phyloP scores from a whole-genome alignment of 208 protist genomes.

The Herpetomonas tarakana region DNA sequence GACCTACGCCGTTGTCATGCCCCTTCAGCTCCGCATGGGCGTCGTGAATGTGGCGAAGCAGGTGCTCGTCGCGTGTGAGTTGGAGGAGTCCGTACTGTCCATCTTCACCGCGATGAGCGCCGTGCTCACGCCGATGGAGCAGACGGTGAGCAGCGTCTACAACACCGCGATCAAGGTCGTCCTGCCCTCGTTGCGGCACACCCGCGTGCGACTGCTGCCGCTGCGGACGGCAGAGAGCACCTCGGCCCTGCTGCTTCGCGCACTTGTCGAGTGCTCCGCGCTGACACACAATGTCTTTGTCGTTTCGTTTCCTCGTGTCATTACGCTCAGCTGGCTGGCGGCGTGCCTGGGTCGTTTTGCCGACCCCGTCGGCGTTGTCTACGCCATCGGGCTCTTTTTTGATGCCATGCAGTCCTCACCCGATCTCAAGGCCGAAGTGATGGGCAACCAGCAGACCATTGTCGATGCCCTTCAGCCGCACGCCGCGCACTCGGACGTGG shows the following conservation, averaged over 20 bases:
- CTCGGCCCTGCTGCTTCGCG: constrained; percentile 44
- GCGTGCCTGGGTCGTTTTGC: constrained; percentile 62
- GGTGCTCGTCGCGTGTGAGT: constrained; percentile 65
- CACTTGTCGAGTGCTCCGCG: constrained; percentile 48
- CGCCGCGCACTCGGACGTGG: constrained; percentile 60
- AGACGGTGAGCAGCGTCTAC: constrained; percentile 14
- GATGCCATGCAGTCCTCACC: constrained; percentile 51
- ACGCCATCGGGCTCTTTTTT: constrained; percentile 70
- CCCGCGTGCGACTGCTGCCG: constrained; percentile 23
- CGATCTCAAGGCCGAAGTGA: constrained; percentile 43
- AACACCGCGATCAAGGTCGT: constrained; percentile 24
- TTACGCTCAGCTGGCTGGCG: constrained; percentile 71
- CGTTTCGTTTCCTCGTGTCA: constrained; percentile 33
- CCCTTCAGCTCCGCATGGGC: constrained; percentile 32
- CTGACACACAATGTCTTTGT: constrained; percentile 31
- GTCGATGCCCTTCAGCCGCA: constrained; percentile 59
- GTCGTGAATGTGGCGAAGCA: constrained; percentile 63
- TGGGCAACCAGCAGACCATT: constrained; percentile 47
- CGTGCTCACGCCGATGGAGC: constrained; percentile 50
- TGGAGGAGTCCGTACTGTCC: constrained; percentile 58
- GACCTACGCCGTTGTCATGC: constrained; percentile 18
- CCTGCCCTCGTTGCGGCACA: constrained; percentile 35
- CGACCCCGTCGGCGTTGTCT: constrained; percentile 62
- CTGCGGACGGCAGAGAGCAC: constrained; percentile 43
- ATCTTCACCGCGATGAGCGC: constrained; percentile 50